Evolutionary conservation across 768 basidiomycete genomes (phyloP), one percentile per base, ranked within the genome.

Genomic region (Lactarius pseudohatsudake): DNA sequence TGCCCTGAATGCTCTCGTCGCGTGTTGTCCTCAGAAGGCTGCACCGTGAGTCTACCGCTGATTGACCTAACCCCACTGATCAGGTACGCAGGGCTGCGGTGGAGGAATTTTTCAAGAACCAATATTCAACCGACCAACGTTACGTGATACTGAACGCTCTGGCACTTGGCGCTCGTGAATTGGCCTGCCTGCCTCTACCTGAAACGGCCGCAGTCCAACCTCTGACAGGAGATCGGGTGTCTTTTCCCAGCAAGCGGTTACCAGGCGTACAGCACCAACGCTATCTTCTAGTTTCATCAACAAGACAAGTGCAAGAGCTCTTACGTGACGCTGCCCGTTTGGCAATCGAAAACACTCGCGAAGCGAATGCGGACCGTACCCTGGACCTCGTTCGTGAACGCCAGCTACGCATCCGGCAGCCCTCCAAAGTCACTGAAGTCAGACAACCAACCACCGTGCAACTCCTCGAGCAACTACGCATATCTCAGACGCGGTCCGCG

Each of bases 91-190:
- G 96, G 3, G 82, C 85, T 40, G 79, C 98, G 11, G 87, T 93
- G 61, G 94, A 96, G 74, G 92, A 97, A 73, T 96, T 94, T 76
- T 99, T 98, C 80, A 88, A 88, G 71, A 91, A 90, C 57, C 93
- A 96, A 69, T 97, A 96, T 76, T 96, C 97, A 0, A 84, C 86
- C 20, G 83, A 87, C 36, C 95, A 98, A 71, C 88, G 96, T 9
- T 91, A 85, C 67, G 84, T 86, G 11, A 93, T 95, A 70, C 81
- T 98, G 26, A 94, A 91, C 67, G 90, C 94, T 1, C 79, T 99
- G 13, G 93, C 92, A 0, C 76, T 95, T 40, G 93, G 93, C 7
- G 92, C 93, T 8, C 81, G 92, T 64, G 96, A 98, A 74, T 79
- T 97, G 7, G 91, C 88, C 0, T 79, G 70, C 80, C 79, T 72